Evolutionary conservation across 106 monocot genomes (phyloP).

Genomic region (Xerophyta viscosa): DNA sequence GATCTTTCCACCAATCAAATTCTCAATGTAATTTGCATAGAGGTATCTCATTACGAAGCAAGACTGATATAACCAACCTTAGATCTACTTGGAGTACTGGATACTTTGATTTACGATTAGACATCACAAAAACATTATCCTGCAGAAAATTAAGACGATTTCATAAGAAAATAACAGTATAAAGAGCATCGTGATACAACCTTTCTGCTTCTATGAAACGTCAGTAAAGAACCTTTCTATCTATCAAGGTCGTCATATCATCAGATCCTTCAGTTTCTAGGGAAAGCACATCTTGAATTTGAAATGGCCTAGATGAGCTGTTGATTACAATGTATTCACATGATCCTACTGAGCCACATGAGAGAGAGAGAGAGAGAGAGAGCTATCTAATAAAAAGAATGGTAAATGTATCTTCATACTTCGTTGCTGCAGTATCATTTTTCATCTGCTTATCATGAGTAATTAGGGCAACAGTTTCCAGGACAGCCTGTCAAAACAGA

Average conservation of each 20-base stretch:
- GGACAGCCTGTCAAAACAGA: slow-evolving; percentile 48
- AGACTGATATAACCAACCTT: slow-evolving; percentile 31
- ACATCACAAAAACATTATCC: slow-evolving; percentile 98
- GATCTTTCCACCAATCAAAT: too few relatives aligned
- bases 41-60: too few relatives aligned
- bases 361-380: too few relatives aligned
- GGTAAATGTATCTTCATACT: slow-evolving; percentile 35
- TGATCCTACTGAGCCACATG: too few relatives aligned
- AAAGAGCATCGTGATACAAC: neutral
- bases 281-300: slow-evolving; percentile 77
- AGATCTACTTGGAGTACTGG: slow-evolving; percentile 96
- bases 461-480: slow-evolving; percentile 93
- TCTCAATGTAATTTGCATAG: too few relatives aligned
- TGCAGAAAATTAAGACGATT: slow-evolving; percentile 5
- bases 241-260: slow-evolving; percentile 86
- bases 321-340: neutral
- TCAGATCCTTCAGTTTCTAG: slow-evolving; percentile 81
- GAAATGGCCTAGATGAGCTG: slow-evolving; percentile 71
- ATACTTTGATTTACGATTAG: slow-evolving; percentile 93
- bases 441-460: slow-evolving; percentile 84
- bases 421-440: slow-evolving; percentile 54
- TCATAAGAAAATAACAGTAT: neutral
- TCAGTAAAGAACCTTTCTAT: slow-evolving; percentile 55
- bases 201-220: neutral
- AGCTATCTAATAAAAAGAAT: neutral